Evolutionary conservation across 176 grass and related monocot species (phyloP).

Genomic region (Eragrostis curvula): DNA sequence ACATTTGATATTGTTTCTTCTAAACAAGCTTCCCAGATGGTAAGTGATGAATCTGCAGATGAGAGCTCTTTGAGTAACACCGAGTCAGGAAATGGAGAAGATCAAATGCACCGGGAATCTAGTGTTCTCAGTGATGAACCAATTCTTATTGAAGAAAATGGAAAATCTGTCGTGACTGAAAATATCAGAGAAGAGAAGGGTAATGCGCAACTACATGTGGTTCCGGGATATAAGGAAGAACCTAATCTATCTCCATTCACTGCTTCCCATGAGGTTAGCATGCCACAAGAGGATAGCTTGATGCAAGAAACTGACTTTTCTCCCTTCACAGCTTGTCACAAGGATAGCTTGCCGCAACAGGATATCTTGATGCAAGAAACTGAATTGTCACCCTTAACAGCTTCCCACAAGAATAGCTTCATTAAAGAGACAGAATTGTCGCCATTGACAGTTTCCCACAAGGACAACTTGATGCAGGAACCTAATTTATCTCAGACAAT

Average conservation of each 20-base stretch:
- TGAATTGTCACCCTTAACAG: conserved; percentile 22
- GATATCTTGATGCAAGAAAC: conserved; percentile 38
- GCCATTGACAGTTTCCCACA: conserved; percentile 26
- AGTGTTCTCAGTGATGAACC: conserved; percentile 15
- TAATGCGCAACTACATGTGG: conserved; percentile 34
- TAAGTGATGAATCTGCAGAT: conserved; percentile 39
- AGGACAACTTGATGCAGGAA: conserved; percentile 36
- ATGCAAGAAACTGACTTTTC: conserved; percentile 41
- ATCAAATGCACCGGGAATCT: conserved; percentile 39
- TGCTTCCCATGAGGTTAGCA: conserved; percentile 31
- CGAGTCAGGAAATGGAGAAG: conserved; percentile 36
- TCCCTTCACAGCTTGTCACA: conserved; percentile 33
- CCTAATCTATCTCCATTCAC: conserved; percentile 10
- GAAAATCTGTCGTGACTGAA: conserved; percentile 27
- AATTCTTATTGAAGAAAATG: conserved; percentile 40
- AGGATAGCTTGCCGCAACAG: conserved; percentile 40
- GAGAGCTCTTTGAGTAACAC: conserved; percentile 30
- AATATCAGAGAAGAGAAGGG: conserved; percentile 47
- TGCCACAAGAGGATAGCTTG: conserved; percentile 33
- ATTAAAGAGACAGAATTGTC: conserved; percentile 28
- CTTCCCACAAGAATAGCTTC: conserved; percentile 40
- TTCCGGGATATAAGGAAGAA: conserved; percentile 51
- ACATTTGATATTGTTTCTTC: conserved; percentile 38
- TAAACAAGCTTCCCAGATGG: conserved; percentile 43
- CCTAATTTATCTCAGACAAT: conserved; percentile 30